Evolutionary conservation across 768 basidiomycete genomes (phyloP), one percentile per base, ranked within the genome.

Genomic region (Mycena polygramma): DNA sequence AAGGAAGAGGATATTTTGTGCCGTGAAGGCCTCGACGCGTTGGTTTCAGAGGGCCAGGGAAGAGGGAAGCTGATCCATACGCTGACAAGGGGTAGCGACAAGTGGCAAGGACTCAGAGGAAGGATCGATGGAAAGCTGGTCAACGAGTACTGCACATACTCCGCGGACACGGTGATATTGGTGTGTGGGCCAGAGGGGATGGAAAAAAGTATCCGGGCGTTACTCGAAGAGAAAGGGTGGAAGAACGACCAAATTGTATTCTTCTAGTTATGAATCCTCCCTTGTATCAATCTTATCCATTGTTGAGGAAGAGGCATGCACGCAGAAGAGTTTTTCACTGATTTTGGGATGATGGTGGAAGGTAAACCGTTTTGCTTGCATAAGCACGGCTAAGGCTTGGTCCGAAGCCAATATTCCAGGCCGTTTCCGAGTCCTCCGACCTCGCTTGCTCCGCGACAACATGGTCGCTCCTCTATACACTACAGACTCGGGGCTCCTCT

Each of bases 391-490:
- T 3, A 1, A 17, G 41, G 41, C 41, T 41, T 14, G 45, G 45
- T 46, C 45, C 45, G 45, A 30, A 6, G 30, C 30, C 30, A 30
- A 30, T 30, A 30, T 30, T 30, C 30, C 30, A 30, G 30, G n/a
- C n/a, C n/a, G n/a, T n/a, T n/a, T n/a, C n/a, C n/a, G n/a, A n/a
- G n/a, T n/a, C 43, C 15, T 45, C 9, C 15, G 43, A 14, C 26
- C 24, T 7, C 24, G 24, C 22, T 36, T 20, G 8, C 17, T 11
- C 46, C 36, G 22, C 26, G 26, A 7, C 57, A 46, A 95, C n/a
- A 57, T 97, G 96, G 95, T 93, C 19, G 97, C 96, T n/a, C 97
- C 97, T 4, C 83, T 99, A 54, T 99, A 98, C 80, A 96, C 94
- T 9, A 99, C 97, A 13, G 95, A 88, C 52, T 94, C 93, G 63